These are phyloP conservation scores for Eragrostis curvula DNA, from an alignment of 176 grass and related monocot genomes.

Conservation along the genomic window DNA sequence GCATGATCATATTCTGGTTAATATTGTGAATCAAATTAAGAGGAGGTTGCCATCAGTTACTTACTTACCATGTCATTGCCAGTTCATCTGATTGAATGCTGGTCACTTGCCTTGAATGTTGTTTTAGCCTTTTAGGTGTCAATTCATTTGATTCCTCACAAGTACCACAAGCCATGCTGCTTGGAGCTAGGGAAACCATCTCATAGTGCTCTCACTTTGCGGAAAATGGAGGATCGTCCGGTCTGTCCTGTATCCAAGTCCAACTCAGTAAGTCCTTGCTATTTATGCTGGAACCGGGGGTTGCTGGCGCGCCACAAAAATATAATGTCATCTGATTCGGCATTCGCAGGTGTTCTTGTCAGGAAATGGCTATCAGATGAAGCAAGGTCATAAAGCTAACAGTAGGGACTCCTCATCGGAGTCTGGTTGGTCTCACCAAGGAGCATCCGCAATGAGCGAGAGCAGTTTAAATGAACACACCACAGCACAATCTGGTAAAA, in stretches of 20 bases:
- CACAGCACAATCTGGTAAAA: conserved; percentile 71
- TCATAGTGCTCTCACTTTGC: conserved; percentile 33
- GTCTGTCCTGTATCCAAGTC: conserved; percentile 51
- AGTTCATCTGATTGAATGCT: conserved; percentile 31
- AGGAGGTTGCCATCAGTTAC: background rate
- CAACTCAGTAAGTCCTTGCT: conserved; percentile 46
- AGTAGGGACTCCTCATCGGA: conserved; percentile 56
- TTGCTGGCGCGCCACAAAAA: conserved; percentile 28
- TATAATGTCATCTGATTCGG: conserved; percentile 36
- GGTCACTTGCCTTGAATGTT: conserved; percentile 26
- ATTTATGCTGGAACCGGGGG: conserved; percentile 45
- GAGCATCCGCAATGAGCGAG: conserved; percentile 72
- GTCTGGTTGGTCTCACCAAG: conserved; percentile 62
- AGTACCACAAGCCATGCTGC: conserved; percentile 27
- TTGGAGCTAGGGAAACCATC: conserved; percentile 42
- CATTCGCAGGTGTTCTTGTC: conserved; percentile 47
- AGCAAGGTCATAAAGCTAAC: conserved; percentile 51
- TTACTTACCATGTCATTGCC: background rate
- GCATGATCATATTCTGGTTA: conserved; percentile 7
- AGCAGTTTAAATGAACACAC: conserved; percentile 59
- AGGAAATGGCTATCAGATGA: conserved; percentile 48
- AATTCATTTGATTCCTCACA: conserved; percentile 25
- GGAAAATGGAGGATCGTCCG: conserved; percentile 53
- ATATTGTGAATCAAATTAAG: background rate
- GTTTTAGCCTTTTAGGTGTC: conserved; percentile 21